Percentiles rank a stretch among this genome's conserved stretches.
Evolutionary conservation across 495 filamentous ascomycete genomes (phyloP).

Genomic region (Penicillium tannophilum): DNA sequence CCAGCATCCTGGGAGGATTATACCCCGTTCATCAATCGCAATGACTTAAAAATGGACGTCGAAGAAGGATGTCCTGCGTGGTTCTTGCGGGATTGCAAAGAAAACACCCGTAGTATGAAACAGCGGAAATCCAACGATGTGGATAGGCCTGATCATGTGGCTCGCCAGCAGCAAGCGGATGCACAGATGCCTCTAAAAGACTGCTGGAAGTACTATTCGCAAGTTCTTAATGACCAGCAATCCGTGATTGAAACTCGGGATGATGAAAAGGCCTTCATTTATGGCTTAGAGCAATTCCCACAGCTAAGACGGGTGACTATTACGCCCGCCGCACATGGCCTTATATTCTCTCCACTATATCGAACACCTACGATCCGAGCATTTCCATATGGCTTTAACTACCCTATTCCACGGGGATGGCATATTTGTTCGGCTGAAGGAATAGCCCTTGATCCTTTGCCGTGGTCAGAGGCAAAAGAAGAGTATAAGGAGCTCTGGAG

Average conservation of each 20-base stretch:
- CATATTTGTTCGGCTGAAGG: constrained; percentile 4
- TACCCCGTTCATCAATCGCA: not conserved
- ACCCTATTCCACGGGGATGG: constrained; percentile 35
- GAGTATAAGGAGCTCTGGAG: constrained; percentile 24
- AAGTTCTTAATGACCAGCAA: constrained; percentile 25
- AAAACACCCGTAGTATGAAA: constrained; percentile 4
- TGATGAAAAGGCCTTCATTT: constrained; percentile 28
- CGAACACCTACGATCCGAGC: constrained; percentile 37
- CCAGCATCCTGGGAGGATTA: not conserved
- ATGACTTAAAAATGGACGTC: constrained; percentile 18
- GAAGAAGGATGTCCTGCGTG: constrained; percentile 20
- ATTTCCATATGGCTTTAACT: constrained; percentile 35
- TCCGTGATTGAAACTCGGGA: constrained; percentile 18
- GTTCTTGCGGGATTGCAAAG: constrained; percentile 15
- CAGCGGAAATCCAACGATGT: constrained; percentile 17
- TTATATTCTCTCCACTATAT: constrained; percentile 30
- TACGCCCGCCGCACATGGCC: constrained; percentile 33
- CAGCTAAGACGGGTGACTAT: constrained; percentile 27
- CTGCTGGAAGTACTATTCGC: constrained; percentile 26
- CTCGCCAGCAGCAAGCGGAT: constrained; percentile 16
- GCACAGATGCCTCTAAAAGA: constrained; percentile 15
- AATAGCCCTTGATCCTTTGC: no score
- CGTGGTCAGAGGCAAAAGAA: constrained; percentile 14
- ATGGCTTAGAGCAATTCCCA: constrained; percentile 30
- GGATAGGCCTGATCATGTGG: constrained; percentile 22